Conservation (phyloP, 2,329 filamentous ascomycete species). For the Pseudogymnoascus sp. region DNA sequence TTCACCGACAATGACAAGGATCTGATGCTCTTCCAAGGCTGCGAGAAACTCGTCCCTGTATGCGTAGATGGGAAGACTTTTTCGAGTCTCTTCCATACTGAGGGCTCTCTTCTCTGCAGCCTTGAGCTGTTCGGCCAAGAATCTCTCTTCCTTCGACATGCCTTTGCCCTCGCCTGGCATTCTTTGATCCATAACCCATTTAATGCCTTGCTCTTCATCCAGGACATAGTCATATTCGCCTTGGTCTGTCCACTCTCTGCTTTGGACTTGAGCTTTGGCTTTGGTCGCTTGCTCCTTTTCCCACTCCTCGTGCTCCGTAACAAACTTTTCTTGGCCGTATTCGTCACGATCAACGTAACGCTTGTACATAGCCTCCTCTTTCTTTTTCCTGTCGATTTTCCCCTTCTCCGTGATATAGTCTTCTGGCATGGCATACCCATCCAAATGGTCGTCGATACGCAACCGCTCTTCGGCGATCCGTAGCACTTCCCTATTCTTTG, state of each 20-base stretch:
- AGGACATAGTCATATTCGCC: conserved; percentile 90
- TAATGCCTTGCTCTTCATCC: conserved; percentile 81
- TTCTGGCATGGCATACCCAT: conserved; percentile 89
- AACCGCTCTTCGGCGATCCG: conserved; percentile 77
- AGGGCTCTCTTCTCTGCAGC: conserved; percentile 83
- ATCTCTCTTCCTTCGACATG: conserved; percentile 70
- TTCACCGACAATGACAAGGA: conserved; percentile 88
- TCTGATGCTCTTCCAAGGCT: conserved; percentile 80
- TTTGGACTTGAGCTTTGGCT: conserved; percentile 77
- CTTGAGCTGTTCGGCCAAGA: conserved; percentile 74
- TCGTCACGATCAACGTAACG: conserved; percentile 84
- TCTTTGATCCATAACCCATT: conserved; percentile 71
- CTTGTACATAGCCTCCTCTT: conserved; percentile 84
- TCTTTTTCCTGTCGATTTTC: conserved; percentile 79
- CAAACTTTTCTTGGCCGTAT: conserved; percentile 78
- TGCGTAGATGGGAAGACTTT: conserved; percentile 81
- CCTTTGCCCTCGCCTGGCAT: conserved; percentile 65
- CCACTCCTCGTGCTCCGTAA: conserved; percentile 95
- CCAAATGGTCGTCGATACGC: conserved; percentile 82
- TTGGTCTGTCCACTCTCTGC: conserved; percentile 67
- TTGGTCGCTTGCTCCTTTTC: conserved; percentile 83
- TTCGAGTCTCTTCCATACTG: conserved; percentile 85
- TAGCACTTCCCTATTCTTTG: conserved; percentile 76
- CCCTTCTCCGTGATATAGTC: conserved; percentile 94
- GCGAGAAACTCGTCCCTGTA: conserved; percentile 80